Evolutionary conservation across 495 filamentous ascomycete genomes (phyloP), one percentile per base, ranked within the genome.

Genomic region (Penicillium silybi): DNA sequence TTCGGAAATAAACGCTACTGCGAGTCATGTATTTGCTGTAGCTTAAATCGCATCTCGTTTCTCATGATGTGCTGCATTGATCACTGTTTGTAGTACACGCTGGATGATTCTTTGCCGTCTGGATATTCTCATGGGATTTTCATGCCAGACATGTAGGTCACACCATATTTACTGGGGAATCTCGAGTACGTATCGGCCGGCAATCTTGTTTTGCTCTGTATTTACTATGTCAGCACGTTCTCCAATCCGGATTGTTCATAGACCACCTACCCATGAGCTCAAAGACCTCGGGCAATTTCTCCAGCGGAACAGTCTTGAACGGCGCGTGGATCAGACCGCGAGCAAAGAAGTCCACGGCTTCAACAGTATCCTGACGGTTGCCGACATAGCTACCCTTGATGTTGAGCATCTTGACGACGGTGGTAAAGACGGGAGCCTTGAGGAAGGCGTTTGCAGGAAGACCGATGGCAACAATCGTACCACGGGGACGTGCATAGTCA

Each of bases 301-400:
- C 80, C 54, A 97, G 70, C 1, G 89, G 89, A 44, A 84, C 82
- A 27, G 78, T 81, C 84, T 96, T 93, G 79, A 83, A 92, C 0
- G 92, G 92, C 1, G 85, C 85, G 52, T 89, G 85, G 79, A 97
- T 89, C 54, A 93, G 64, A 2, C 92, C 92, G 15, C 88, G 77
- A 25, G 79, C 67, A 74, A 83, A 96, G 78, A 96, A 96, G 58
- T 95, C 92, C 40, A 96, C 70, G 7, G 91, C 91, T 68, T 97
- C 92, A 13, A 81, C 75, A 0, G 80, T 86, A 61, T 97, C 92
- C 65, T 87, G 82, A 40, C 89, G 81, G 69, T 92, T 96, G 38
- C 92, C 92, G 53, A 96, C 92, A 63, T 96, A 96, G 56, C 83
- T 88, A 39, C 92, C 92, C 76, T 89, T 90, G 79, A 97, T 96